A percentile compares a stretch with the other conserved stretches of the same genome.
phyloP scores from a whole-genome alignment of 352 stramenopile species.

The Globisporangium alternatum region DNA sequence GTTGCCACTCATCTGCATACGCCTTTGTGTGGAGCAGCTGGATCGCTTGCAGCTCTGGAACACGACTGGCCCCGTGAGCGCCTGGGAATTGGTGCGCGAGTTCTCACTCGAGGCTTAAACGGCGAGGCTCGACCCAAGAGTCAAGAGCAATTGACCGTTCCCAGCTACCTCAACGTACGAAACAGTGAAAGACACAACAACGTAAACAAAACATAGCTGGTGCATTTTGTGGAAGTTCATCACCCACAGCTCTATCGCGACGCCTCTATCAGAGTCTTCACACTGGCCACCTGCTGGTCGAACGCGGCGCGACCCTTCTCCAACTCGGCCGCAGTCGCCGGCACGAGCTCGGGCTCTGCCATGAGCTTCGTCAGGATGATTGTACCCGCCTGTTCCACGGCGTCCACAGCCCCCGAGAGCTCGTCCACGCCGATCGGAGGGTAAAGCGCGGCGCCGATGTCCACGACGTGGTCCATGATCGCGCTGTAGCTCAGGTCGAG shows the following conservation, averaged over 20 bases:
- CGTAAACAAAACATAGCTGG: not conserved
- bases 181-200: not conserved
- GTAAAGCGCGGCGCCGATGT: constrained; percentile 80
- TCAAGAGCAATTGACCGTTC: not conserved
- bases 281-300: constrained; percentile 43
- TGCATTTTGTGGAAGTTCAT: not conserved
- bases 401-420: constrained; percentile 33
- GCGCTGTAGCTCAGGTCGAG: constrained; percentile 63
- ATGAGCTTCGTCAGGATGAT: constrained; percentile 45
- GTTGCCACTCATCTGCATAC: not conserved
- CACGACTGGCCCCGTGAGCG: constrained; percentile 35
- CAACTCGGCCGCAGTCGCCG: constrained; percentile 35
- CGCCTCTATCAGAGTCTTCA: constrained; percentile 60
- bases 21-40: constrained; percentile 20
- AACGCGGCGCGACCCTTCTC: constrained; percentile 49
- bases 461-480: constrained; percentile 67
- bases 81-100: constrained; percentile 41
- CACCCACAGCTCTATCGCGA: constrained; percentile 26
- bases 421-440: constrained; percentile 70
- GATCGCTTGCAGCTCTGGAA: constrained; percentile 51
- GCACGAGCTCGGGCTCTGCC: constrained; percentile 46
- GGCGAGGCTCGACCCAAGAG: not conserved
- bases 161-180: not conserved
- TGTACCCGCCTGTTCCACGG: constrained; percentile 30
- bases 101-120: constrained; percentile 13